Evolutionary conservation across 192 early-diverging fungal genomes (phyloP).

Genomic region (Backusella liffmaniae): DNA sequence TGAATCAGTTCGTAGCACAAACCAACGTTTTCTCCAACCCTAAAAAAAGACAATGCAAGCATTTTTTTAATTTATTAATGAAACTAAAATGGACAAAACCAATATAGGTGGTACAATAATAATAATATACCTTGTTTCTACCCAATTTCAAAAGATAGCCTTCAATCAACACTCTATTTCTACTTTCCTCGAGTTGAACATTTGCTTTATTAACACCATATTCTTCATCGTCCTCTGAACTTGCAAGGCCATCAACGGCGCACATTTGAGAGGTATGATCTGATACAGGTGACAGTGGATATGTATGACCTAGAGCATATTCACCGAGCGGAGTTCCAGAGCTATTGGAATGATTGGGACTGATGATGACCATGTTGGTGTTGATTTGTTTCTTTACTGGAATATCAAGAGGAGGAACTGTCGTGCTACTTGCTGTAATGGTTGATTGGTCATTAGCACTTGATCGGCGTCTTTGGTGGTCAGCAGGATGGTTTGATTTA

Average conservation of each 20-base stretch:
- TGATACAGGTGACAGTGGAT: constrained; percentile 29
- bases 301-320: constrained; percentile 20
- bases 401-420: constrained; percentile 24
- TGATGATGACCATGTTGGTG: neutral
- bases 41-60: constrained; percentile 10
- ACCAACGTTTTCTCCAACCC: constrained; percentile 66
- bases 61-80: constrained; percentile 7
- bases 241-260: constrained; percentile 25
- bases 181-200: constrained; percentile 42
- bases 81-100: constrained; percentile 3
- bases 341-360: neutral
- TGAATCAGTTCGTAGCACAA: constrained; percentile 55
- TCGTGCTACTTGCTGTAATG: neutral
- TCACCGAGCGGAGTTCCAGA: constrained; percentile 11
- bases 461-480: constrained; percentile 18
- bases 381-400: neutral
- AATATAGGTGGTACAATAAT: neutral
- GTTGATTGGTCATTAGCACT: neutral
- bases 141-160: constrained; percentile 55
- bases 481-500: constrained; percentile 23
- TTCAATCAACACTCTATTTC: constrained; percentile 48
- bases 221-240: constrained; percentile 38
- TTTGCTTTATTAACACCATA: constrained; percentile 22
- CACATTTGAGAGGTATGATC: constrained; percentile 25
- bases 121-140: constrained; percentile 45